Base-by-base conservation (phyloP, 2,329 filamentous ascomycete species). In the Coniochaeta sp. region DNA sequence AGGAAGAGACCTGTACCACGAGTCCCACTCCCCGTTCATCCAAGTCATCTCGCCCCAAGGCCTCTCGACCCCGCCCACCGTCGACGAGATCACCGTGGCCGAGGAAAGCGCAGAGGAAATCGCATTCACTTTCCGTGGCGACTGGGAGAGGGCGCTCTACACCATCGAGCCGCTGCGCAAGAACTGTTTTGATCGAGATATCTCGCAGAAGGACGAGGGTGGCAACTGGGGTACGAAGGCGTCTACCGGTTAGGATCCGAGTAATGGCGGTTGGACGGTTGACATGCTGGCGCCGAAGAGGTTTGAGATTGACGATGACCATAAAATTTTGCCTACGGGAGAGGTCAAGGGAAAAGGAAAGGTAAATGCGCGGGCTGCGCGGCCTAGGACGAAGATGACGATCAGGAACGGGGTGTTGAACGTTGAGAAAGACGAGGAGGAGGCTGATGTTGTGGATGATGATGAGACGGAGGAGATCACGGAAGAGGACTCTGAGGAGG, bases 151-250 rank as follows among this genome's bases (percentile, higher is more conserved):
- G 31, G 54, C 56, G 7, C 56, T 58, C 19, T 58, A 58, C 26
- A 44, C 22, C 34, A 44, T 34, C 34, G 56, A 58, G 56, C 24
- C 56, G 22, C 56, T 58, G 38, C 56, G 56, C 34, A 58, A 58
- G 56, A 58, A 34, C 33, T 34, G 54, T 9, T 57, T 34, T 22
- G 54, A 57, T 6, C 54, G 54, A n/a, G 26, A 34, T 9, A n/a
- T 22, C n/a, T 16, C 28, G 31, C 17, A 24, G 28, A 57, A 57
- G n/a, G 54, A 57, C 31, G 31, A 38, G 31, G 31, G 24, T n/a
- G 54, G 54, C 28, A 57, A 57, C 17, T 58, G 56, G 38, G 56
- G 38, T 16, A 12, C 31, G n/a, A 36, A 24, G 54, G 31, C 54
- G 7, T 52, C 47, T 22, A 52, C 47, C 47, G 47, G 47, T 17